A percentile compares a stretch with the other conserved stretches of the same genome.
Conservation (phyloP, 225 moss, liverwort and hornwort genomes). For the Ulota crispa region DNA sequence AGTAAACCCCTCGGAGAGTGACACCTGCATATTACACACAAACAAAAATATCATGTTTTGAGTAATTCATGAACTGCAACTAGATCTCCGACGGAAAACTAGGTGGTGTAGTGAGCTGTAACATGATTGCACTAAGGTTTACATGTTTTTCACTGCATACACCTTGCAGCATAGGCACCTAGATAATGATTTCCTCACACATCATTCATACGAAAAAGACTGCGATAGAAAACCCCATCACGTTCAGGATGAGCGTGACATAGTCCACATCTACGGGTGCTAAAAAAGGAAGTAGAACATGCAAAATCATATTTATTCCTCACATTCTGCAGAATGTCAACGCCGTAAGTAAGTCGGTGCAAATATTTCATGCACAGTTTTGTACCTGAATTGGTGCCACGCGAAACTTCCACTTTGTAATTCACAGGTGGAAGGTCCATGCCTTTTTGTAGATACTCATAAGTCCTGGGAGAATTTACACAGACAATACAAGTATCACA, state of each 20-base stretch:
- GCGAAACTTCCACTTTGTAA: constrained; percentile 74
- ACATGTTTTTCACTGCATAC: constrained; percentile 3
- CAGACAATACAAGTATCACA: neutral
- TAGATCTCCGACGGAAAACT: constrained; percentile 3
- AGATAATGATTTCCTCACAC: constrained; percentile 3
- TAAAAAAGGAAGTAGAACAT: neutral
- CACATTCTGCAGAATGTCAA: constrained; percentile 1
- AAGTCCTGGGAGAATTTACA: constrained; percentile 55
- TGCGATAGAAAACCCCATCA: constrained; percentile 4
- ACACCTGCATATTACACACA: constrained; percentile 40
- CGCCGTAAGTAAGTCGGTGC: neutral
- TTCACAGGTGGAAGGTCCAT: constrained; percentile 72
- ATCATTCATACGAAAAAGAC: constrained; percentile 18
- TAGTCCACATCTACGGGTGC: neutral
- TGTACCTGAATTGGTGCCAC: constrained; percentile 70
- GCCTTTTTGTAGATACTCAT: constrained; percentile 86
- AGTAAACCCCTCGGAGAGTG: constrained; percentile 79
- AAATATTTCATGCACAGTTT: neutral
- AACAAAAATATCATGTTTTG: neutral
- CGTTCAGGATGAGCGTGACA: constrained; percentile 17
- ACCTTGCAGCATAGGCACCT: constrained; percentile 20
- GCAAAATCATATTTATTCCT: neutral
- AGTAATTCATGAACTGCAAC: constrained; percentile 18
- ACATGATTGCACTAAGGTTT: neutral
- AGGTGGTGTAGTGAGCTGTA: neutral